Conservation (phyloP, 2,329 filamentous ascomycete species). For the Kalaharituber pfeilii region DNA sequence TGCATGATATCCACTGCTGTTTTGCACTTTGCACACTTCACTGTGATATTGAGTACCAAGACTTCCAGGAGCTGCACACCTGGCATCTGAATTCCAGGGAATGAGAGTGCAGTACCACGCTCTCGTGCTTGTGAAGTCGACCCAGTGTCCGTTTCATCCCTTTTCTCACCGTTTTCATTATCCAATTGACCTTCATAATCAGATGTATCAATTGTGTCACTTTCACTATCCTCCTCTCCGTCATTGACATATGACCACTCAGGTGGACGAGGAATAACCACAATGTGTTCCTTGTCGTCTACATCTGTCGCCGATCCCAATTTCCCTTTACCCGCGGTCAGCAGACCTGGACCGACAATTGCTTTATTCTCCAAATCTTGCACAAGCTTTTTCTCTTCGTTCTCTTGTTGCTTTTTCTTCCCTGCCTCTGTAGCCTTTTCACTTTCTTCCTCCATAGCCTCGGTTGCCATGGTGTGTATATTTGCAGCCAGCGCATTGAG, state of each 20-base stretch:
- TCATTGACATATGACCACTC: slow-evolving; percentile 48
- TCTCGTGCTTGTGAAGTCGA: slow-evolving; percentile 31
- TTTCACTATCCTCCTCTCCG: slow-evolving; percentile 31
- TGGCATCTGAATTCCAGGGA: slow-evolving; percentile 59
- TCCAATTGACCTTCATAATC: slow-evolving; percentile 6
- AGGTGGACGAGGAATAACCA: slow-evolving; percentile 55
- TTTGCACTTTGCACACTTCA: slow-evolving; percentile 68
- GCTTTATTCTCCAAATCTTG: not conserved
- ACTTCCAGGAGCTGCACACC: slow-evolving; percentile 61
- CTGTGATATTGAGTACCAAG: slow-evolving; percentile 45
- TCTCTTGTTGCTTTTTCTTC: slow-evolving; percentile 1
- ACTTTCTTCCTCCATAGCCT: slow-evolving; percentile 2
- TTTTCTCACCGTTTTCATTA: not conserved
- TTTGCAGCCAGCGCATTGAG: slow-evolving; percentile 17
- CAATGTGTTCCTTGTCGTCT: slow-evolving; percentile 45
- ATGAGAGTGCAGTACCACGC: slow-evolving; percentile 57
- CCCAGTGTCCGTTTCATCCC: slow-evolving; percentile 12
- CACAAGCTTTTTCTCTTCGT: not conserved
- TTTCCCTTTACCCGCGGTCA: slow-evolving; percentile 1
- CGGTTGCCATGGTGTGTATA: slow-evolving; percentile 10
- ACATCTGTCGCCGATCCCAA: slow-evolving; percentile 25
- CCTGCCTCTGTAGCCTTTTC: slow-evolving; percentile 5
- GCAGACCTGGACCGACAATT: not conserved
- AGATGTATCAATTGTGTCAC: slow-evolving; percentile 28
- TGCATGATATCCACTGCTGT: slow-evolving; percentile 51